Percentiles rank a stretch among this genome's conserved stretches.
phyloP scores from a whole-genome alignment of 495 filamentous ascomycete species.

The Antarctomyces pellizariae region DNA sequence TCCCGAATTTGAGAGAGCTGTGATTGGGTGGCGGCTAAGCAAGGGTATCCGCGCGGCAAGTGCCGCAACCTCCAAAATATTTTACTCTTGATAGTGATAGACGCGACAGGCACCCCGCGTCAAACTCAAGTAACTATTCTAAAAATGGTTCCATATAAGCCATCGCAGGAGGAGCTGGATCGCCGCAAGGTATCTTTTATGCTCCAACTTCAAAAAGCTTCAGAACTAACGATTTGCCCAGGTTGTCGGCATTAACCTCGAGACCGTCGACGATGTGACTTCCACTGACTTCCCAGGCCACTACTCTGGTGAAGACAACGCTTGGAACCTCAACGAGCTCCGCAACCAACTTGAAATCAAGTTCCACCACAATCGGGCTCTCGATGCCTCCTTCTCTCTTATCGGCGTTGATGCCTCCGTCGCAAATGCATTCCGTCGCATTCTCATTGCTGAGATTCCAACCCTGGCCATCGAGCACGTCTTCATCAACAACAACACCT shows the following conservation, averaged over 20 bases:
- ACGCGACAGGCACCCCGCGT: too few relatives aligned
- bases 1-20: too few relatives aligned
- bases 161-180: constrained; percentile 9
- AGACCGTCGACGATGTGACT: constrained; percentile 71
- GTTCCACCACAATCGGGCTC: constrained; percentile 57
- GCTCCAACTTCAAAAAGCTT: neutral
- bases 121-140: neutral
- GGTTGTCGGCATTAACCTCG: constrained; percentile 66
- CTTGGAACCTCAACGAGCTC: constrained; percentile 65
- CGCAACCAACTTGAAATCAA: constrained; percentile 40
- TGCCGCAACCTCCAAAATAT: constrained; percentile 2
- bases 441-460: constrained; percentile 86
- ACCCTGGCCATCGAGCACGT: constrained; percentile 82
- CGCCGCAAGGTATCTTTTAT: constrained; percentile 9
- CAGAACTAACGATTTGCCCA: constrained; percentile 13
- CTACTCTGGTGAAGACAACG: constrained; percentile 74
- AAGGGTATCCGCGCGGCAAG: too few relatives aligned
- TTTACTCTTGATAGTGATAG: constrained; percentile 2
- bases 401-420: constrained; percentile 79
- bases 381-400: constrained; percentile 68
- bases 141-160: constrained; percentile 7
- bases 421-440: constrained; percentile 94
- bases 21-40: too few relatives aligned
- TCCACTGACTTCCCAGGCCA: constrained; percentile 80
- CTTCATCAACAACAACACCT: constrained; percentile 85